Evolutionary conservation across 495 filamentous ascomycete genomes (phyloP).

Genomic region (Lophiotrema nucula): DNA sequence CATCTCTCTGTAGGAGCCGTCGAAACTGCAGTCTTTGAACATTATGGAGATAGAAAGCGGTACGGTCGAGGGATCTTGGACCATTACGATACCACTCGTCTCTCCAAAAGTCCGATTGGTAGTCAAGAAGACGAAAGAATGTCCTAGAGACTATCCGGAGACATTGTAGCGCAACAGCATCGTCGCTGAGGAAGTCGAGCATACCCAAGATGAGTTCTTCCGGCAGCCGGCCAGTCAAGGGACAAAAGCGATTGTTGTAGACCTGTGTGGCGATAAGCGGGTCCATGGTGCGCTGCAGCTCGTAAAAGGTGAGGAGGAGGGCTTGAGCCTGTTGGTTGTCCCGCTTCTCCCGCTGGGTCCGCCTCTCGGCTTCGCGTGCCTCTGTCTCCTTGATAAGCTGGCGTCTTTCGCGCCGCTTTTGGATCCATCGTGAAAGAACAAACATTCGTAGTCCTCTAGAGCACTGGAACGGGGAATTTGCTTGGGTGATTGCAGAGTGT

Average conservation of each 20-base stretch:
- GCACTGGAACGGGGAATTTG: too few relatives aligned
- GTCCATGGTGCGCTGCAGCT: slow-evolving; percentile 16
- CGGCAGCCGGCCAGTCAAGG: slow-evolving; percentile 8
- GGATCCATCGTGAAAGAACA: slow-evolving; percentile 7
- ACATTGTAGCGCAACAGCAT: slow-evolving; percentile 12
- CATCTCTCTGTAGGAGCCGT: too few relatives aligned
- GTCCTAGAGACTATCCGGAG: too few relatives aligned
- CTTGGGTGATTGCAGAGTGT: too few relatives aligned
- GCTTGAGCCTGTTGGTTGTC: slow-evolving; percentile 10
- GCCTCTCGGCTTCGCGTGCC: too few relatives aligned
- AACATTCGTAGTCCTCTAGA: too few relatives aligned
- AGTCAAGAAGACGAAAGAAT: too few relatives aligned
- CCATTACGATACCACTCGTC: too few relatives aligned
- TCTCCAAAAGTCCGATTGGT: too few relatives aligned
- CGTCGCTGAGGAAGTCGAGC: slow-evolving; percentile 15
- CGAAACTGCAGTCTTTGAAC: too few relatives aligned
- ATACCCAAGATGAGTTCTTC: slow-evolving; percentile 12
- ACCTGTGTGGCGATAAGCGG: slow-evolving; percentile 11
- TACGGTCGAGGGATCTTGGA: too few relatives aligned
- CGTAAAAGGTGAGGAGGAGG: slow-evolving; percentile 2
- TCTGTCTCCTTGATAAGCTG: slow-evolving; percentile 13
- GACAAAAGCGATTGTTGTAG: slow-evolving; percentile 21
- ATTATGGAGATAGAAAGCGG: too few relatives aligned
- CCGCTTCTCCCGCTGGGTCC: slow-evolving; percentile 9
- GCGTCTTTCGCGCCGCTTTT: slow-evolving; percentile 13